Evolutionary conservation across 768 basidiomycete genomes (phyloP).

Genomic region (Panellus pusillus): DNA sequence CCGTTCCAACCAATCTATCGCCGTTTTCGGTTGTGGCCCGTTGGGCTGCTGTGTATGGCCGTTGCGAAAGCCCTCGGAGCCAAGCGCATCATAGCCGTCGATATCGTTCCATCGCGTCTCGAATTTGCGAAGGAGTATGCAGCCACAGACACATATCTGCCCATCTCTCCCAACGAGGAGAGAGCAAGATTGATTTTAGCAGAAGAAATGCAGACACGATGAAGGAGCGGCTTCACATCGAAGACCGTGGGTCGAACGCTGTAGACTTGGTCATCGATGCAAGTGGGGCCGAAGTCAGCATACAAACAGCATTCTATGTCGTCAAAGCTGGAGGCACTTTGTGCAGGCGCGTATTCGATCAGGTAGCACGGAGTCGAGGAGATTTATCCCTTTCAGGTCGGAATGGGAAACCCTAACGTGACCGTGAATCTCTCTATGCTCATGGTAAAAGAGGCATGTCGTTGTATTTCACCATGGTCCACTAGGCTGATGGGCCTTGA

Average conservation of each 20-base stretch:
- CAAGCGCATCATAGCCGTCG: conserved; percentile 78
- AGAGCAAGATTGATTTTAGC: conserved; percentile 71
- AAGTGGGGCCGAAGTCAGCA: conserved; percentile 89
- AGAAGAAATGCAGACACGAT: conserved; percentile 68
- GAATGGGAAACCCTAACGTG: conserved; percentile 81
- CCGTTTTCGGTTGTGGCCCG: conserved; percentile 89
- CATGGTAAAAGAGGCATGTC: conserved; percentile 31
- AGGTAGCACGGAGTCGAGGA: neutral
- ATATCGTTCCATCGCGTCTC: conserved; percentile 73
- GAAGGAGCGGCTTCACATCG: conserved; percentile 62
- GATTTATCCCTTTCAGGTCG: conserved; percentile 46
- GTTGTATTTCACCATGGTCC: neutral
- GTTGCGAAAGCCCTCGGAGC: conserved; percentile 95
- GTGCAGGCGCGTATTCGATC: conserved; percentile 50
- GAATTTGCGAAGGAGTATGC: conserved; percentile 86
- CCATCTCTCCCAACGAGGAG: conserved; percentile 58
- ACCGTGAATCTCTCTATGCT: conserved; percentile 70
- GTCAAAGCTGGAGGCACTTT: conserved; percentile 76
- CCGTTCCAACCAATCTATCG: conserved; percentile 72
- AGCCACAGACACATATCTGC: conserved; percentile 74
- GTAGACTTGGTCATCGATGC: conserved; percentile 92
- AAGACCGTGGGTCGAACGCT: conserved; percentile 65
- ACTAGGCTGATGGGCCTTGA: conserved; percentile 30
- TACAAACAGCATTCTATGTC: conserved; percentile 80
- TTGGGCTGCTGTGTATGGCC: conserved; percentile 89